A percentile compares a stretch with the other conserved stretches of the same genome.
phyloP scores from a whole-genome alignment of 2,329 filamentous ascomycete genomes.

The Pseudocercospora pini-densiflorae region DNA sequence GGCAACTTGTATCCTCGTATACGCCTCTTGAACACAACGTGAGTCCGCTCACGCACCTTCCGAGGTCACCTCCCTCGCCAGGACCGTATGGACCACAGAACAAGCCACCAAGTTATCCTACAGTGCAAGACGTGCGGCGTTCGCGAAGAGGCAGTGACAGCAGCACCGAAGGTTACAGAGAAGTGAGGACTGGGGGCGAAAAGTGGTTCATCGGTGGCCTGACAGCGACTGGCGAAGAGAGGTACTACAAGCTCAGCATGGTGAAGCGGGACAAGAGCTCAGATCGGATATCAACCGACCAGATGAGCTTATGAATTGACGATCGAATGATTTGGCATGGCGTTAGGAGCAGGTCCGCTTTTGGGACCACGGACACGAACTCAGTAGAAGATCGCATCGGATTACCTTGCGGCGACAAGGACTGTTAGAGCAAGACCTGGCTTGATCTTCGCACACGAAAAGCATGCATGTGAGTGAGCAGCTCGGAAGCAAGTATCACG shows the following conservation, averaged over 20 bases:
- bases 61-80: slow-evolving; percentile 42
- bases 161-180: slow-evolving; percentile 75
- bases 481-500: neutral
- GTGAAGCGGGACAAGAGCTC: slow-evolving; percentile 73
- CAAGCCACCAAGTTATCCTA: slow-evolving; percentile 40
- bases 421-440: neutral
- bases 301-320: slow-evolving; percentile 68
- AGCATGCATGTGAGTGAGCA: slow-evolving; percentile 4
- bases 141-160: slow-evolving; percentile 72
- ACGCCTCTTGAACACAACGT: slow-evolving; percentile 43
- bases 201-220: slow-evolving; percentile 83
- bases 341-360: slow-evolving; percentile 9
- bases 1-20: slow-evolving; percentile 46
- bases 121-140: slow-evolving; percentile 37
- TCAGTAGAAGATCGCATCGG: neutral
- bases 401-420: slow-evolving; percentile 5
- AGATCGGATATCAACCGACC: slow-evolving; percentile 74
- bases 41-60: slow-evolving; percentile 42
- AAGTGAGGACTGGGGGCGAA: slow-evolving; percentile 72
- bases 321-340: slow-evolving; percentile 17
- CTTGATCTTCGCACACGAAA: neutral
- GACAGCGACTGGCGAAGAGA: slow-evolving; percentile 76
- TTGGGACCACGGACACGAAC: neutral
- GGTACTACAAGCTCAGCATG: slow-evolving; percentile 80
- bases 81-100: slow-evolving; percentile 41